These are phyloP conservation scores for Colletotrichum sp. DNA, from an alignment of 2,329 filamentous ascomycete genomes.

Conservation along the genomic window DNA sequence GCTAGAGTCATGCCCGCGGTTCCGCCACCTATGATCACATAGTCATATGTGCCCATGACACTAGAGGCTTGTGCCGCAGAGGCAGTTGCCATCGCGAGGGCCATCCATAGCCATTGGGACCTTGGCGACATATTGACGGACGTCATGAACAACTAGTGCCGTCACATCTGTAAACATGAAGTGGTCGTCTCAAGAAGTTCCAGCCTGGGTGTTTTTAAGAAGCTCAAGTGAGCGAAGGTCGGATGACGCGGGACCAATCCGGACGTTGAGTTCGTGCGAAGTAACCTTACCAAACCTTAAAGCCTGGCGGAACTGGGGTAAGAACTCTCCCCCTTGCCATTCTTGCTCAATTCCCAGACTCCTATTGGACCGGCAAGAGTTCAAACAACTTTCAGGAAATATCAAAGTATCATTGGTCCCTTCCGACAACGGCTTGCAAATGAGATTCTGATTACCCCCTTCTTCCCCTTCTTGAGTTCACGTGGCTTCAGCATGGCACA, in stretches of 20 bases:
- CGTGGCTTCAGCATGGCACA: neutral
- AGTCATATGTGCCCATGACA: conserved; percentile 26
- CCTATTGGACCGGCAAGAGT: neutral
- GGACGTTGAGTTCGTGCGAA: neutral
- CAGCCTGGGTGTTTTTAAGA: neutral
- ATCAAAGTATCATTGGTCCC: neutral
- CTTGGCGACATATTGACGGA: neutral
- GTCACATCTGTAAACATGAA: neutral
- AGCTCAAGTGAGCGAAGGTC: neutral
- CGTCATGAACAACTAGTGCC: neutral
- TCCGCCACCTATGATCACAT: conserved; percentile 35
- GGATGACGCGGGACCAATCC: neutral
- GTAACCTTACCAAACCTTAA: neutral
- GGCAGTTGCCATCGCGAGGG: neutral
- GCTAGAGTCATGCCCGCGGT: conserved; percentile 37
- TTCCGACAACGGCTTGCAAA: neutral
- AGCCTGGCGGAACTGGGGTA: neutral
- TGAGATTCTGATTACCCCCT: neutral
- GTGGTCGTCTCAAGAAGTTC: neutral
- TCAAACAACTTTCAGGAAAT: neutral
- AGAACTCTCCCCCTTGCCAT: neutral
- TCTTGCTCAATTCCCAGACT: neutral
- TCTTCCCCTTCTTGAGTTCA: neutral
- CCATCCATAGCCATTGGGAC: neutral
- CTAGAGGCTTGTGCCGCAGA: neutral